Conservation (phyloP, 2,329 filamentous ascomycete genomes). For the Ascochyta viciae-villosae region DNA sequence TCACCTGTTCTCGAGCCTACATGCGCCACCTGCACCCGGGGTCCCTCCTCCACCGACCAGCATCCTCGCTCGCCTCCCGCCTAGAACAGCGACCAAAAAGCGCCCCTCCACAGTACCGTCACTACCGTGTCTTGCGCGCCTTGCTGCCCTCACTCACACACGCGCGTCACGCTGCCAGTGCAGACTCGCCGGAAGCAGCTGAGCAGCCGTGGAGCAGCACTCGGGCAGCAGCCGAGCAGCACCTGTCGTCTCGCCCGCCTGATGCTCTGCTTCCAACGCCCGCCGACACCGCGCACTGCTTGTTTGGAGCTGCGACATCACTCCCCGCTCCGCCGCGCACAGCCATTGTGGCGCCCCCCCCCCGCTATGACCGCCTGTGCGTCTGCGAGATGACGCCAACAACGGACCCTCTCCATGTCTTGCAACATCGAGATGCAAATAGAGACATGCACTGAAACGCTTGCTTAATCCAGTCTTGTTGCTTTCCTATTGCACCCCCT, state of each 20-base stretch:
- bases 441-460: not conserved
- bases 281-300: not conserved
- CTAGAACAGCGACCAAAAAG: conserved; percentile 20
- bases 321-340: conserved; percentile 7
- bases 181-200: conserved; percentile 13
- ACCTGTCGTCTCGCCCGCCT: not conserved
- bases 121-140: not conserved
- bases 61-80: conserved; percentile 13
- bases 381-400: conserved; percentile 7
- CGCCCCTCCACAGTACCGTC: conserved; percentile 9
- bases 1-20: conserved; percentile 18
- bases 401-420: conserved; percentile 5
- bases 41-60: conserved; percentile 1
- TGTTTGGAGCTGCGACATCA: conserved; percentile 9
- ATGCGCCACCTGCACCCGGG: conserved; percentile 24
- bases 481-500: conserved; percentile 1
- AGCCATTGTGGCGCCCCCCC: conserved; percentile 10
- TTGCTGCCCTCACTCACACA: conserved; percentile 1
- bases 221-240: not conserved
- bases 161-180: conserved; percentile 4
- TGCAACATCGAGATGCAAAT: not conserved
- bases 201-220: not conserved
- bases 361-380: not conserved
- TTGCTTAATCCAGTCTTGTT: not conserved
- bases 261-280: not conserved